These are phyloP conservation scores for Trichophyton schoenleinii DNA, from an alignment of 2,329 filamentous ascomycete genomes.

Conservation along the genomic window DNA sequence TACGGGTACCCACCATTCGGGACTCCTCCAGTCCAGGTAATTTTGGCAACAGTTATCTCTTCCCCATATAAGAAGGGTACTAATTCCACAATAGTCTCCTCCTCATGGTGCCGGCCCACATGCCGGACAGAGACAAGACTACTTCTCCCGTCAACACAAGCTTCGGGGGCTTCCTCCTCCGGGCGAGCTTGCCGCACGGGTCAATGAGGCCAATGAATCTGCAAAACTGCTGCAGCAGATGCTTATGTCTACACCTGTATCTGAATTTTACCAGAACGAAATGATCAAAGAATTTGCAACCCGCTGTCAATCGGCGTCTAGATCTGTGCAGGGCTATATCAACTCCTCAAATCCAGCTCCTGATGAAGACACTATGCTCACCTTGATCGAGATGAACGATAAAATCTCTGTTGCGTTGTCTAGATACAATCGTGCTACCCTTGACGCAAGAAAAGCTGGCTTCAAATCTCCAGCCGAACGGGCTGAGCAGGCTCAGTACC, in stretches of 20 bases:
- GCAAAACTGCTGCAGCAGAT: conserved; percentile 88
- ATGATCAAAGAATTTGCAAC: conserved; percentile 84
- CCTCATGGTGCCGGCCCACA: background rate
- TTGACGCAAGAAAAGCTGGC: conserved; percentile 37
- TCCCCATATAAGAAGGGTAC: background rate
- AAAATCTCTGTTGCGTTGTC: conserved; percentile 71
- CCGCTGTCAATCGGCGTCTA: conserved; percentile 67
- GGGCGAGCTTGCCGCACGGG: conserved; percentile 63
- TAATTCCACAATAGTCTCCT: background rate
- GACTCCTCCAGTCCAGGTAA: background rate
- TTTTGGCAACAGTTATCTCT: background rate
- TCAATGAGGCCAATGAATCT: conserved; percentile 83
- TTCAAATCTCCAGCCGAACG: background rate
- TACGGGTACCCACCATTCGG: conserved; percentile 2
- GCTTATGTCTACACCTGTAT: conserved; percentile 67
- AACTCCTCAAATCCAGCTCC: conserved; percentile 62
- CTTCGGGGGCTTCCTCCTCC: conserved; percentile 48
- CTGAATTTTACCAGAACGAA: conserved; percentile 70
- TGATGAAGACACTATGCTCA: conserved; percentile 89
- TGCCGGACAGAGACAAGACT: conserved; percentile 12
- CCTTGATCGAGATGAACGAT: conserved; percentile 87
- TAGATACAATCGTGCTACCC: conserved; percentile 68
- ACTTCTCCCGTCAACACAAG: conserved; percentile 15
- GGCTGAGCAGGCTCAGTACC: conserved; percentile 1
- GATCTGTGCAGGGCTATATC: conserved; percentile 79